A percentile compares a stretch with the other conserved stretches of the same genome.
phyloP scores from a whole-genome alignment of 805 yeast species.

The Teunomyces stri region DNA sequence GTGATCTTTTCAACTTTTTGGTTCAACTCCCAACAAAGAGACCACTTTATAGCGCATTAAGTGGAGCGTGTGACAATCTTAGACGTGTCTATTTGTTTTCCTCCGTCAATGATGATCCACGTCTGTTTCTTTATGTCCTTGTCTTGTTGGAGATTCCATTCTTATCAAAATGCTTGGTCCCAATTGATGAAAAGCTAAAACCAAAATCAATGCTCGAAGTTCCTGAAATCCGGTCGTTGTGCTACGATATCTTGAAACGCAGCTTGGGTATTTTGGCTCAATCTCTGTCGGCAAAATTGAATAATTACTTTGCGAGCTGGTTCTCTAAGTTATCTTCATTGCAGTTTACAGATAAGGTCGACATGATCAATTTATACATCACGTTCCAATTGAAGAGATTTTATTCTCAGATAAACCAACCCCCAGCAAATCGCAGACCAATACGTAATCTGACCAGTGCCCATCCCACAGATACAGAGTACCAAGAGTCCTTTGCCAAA shows the following conservation, averaged over 20 bases:
- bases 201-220: slow-evolving; percentile 34
- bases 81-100: slow-evolving; percentile 42
- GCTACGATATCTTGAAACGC: slow-evolving; percentile 71
- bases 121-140: slow-evolving; percentile 55
- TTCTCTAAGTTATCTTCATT: slow-evolving; percentile 43
- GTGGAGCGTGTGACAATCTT: slow-evolving; percentile 50
- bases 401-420: slow-evolving; percentile 37
- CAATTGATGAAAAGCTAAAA: not conserved
- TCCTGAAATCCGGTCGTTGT: slow-evolving; percentile 51
- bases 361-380: slow-evolving; percentile 69
- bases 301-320: slow-evolving; percentile 53
- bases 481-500: slow-evolving; percentile 21
- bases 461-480: slow-evolving; percentile 16
- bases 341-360: slow-evolving; percentile 54
- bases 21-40: slow-evolving; percentile 54
- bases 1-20: slow-evolving; percentile 45
- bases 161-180: slow-evolving; percentile 33
- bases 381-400: slow-evolving; percentile 69
- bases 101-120: slow-evolving; percentile 37
- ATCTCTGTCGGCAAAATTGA: slow-evolving; percentile 34
- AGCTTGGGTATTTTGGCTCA: slow-evolving; percentile 66
- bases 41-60: slow-evolving; percentile 56
- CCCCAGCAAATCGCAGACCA: slow-evolving; percentile 12
- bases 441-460: not conserved
- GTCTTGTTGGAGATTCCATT: slow-evolving; percentile 70